Conservation (phyloP, 345 rosid species). For the Ailanthus altissimus region DNA sequence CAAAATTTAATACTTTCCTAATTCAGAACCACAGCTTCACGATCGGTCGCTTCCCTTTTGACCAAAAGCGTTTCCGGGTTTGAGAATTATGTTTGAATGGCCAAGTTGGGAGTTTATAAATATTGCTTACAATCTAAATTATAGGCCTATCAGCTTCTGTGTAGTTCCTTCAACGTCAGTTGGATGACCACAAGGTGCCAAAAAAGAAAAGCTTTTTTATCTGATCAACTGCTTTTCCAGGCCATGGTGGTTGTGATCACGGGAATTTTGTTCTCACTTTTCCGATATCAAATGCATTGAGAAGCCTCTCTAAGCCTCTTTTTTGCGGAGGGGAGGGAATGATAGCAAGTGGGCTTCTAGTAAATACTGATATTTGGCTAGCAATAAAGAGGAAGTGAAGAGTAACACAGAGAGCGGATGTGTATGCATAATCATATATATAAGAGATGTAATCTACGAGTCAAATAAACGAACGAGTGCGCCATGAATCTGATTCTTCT, state of each 20-base stretch:
- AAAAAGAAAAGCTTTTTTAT: background rate
- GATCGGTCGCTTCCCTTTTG: background rate
- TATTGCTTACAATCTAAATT: background rate
- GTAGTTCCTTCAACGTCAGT: background rate
- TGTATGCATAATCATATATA: too few species aligned
- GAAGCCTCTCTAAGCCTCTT: background rate
- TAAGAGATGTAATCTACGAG: too few species aligned
- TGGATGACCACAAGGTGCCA: background rate
- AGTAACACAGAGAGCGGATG: too few species aligned
- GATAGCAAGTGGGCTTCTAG: background rate
- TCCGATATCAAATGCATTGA: background rate
- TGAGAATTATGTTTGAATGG: background rate
- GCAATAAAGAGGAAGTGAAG: too few species aligned
- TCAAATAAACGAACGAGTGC: too few species aligned
- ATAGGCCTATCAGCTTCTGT: background rate
- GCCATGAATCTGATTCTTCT: too few species aligned
- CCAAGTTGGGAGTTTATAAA: background rate
- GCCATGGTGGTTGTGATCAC: slow-evolving; percentile 35
- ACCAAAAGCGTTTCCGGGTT: background rate
- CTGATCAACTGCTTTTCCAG: background rate
- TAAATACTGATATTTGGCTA: background rate
- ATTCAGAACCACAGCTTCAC: slow-evolving; percentile 15
- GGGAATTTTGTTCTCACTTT: slow-evolving; percentile 24
- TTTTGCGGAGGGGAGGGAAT: background rate
- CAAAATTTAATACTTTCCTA: background rate